Evolutionary conservation across 2,329 filamentous ascomycete species (phyloP).

Genomic region (Pseudogymnoascus sp.): DNA sequence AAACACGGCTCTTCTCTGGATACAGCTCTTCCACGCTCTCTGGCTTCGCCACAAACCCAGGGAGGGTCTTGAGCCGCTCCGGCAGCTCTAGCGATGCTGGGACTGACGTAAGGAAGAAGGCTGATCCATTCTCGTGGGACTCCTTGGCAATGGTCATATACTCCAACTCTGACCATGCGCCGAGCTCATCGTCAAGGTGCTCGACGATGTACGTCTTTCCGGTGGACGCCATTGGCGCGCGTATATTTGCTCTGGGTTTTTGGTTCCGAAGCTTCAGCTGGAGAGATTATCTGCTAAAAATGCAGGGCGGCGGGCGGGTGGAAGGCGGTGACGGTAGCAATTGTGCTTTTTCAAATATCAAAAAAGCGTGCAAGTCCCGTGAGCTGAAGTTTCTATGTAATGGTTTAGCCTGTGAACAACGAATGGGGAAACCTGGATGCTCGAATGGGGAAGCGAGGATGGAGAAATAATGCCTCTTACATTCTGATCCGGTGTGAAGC

Average conservation of each 20-base stretch:
- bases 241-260: background rate
- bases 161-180: slow-evolving; percentile 88
- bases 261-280: background rate
- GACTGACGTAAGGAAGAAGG: slow-evolving; percentile 77
- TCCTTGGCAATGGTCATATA: slow-evolving; percentile 83
- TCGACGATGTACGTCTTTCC: slow-evolving; percentile 85
- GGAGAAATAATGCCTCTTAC: background rate
- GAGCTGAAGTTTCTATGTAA: background rate
- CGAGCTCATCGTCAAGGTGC: slow-evolving; percentile 91
- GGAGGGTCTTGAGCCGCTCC: slow-evolving; percentile 44
- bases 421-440: background rate
- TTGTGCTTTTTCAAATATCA: background rate
- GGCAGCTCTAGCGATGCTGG: slow-evolving; percentile 62
- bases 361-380: slow-evolving; percentile 3
- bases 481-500: background rate
- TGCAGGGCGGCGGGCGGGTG: background rate
- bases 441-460: background rate
- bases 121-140: slow-evolving; percentile 56
- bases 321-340: background rate
- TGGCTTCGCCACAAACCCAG: slow-evolving; percentile 64
- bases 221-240: slow-evolving; percentile 31
- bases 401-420: background rate
- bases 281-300: background rate
- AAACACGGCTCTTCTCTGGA: slow-evolving; percentile 66
- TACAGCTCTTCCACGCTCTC: slow-evolving; percentile 80